Evolutionary conservation across 345 rosid genomes (phyloP), one percentile per base, ranked within the genome.

Genomic region (Dipteronia sinensis): DNA sequence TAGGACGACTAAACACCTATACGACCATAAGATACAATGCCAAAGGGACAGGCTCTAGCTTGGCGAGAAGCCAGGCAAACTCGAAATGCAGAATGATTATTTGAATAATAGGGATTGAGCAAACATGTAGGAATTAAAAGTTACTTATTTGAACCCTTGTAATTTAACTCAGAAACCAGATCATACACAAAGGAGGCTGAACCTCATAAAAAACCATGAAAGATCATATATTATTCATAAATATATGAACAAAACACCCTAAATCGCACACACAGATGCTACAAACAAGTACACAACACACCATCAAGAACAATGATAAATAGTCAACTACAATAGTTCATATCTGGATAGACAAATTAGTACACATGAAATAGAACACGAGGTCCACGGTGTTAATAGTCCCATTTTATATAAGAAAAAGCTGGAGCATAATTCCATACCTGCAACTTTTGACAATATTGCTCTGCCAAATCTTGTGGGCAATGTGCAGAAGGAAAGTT

Each of bases 381-480:
- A 16, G 19, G 7, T 15, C 58, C 58, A 53, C 1, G 0, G n/a
- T 5, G n/a, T 7, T 59, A 6, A 59, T 59, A 53, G 64, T 59
- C 64, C 27, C 64, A 15, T 15, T 16, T 53, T 53, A 10, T n/a
- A 20, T 59, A 59, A 22, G 27, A 59, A 59, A n/a, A 59, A 1
- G 27, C 12, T 20, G 27, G 27, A 59, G 27, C 20, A 59, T 2
- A 59, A 9, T n/a, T 20, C 27, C 27, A 2, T 85, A 92, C 98
- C 99, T 94, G 93, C 89, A 96, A 90, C 88, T 89, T 94, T 78
- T 91, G 95, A 83, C 97, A 83, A 77, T 90, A 94, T 80, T 94
- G 94, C 61, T 88, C 88, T 25, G 87, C 95, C 85, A 92, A 82
- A 82, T 90, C 89, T 74, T 73, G 95, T 65, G 91, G 94, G 77